Percentiles rank a stretch among this genome's conserved stretches.
phyloP scores from a whole-genome alignment of 2,329 filamentous ascomycete genomes.

The Hirsutella rhossiliensis region DNA sequence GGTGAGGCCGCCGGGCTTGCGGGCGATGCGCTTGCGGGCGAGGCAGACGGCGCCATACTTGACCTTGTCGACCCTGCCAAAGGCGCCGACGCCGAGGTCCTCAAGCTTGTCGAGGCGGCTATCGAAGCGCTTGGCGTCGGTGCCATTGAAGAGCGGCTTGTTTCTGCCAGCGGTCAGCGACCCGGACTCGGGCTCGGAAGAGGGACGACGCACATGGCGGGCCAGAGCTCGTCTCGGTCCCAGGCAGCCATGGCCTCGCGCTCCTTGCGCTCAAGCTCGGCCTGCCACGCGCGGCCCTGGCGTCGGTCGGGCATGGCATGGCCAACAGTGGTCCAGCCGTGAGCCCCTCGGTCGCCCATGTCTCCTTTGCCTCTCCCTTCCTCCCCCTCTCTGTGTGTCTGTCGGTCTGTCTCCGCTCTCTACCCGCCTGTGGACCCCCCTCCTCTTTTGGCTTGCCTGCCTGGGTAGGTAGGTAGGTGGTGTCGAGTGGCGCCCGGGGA shows the following conservation, averaged over 20 bases:
- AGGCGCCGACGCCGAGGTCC: conserved; percentile 29
- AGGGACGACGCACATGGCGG: conserved; percentile 16
- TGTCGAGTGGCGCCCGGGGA: too few relatives aligned
- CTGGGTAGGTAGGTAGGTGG: too few relatives aligned
- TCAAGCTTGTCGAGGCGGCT: conserved; percentile 16
- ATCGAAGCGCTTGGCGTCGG: conserved; percentile 22
- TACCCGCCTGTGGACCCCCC: too few relatives aligned
- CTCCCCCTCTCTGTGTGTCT: too few relatives aligned
- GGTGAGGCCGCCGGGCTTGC: conserved; percentile 20
- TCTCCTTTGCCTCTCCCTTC: background rate
- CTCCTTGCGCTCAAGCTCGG: conserved; percentile 17
- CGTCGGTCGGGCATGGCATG: conserved; percentile 10
- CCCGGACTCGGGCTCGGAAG: background rate
- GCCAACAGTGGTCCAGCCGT: conserved; percentile 21
- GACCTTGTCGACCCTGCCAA: conserved; percentile 32
- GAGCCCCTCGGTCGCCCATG: conserved; percentile 16
- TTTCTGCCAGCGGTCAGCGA: conserved; percentile 9
- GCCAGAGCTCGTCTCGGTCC: conserved; percentile 21
- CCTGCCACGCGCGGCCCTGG: conserved; percentile 12
- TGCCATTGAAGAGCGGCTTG: conserved; percentile 15
- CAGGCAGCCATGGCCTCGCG: conserved; percentile 17
- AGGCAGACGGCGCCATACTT: conserved; percentile 27
- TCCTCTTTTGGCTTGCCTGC: too few relatives aligned
- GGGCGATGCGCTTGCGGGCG: conserved; percentile 30
- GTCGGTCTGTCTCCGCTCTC: too few relatives aligned